Base-by-base conservation (phyloP, 1,284 basidiomycete species). In the Pseudomicrostroma phylloplanum region DNA sequence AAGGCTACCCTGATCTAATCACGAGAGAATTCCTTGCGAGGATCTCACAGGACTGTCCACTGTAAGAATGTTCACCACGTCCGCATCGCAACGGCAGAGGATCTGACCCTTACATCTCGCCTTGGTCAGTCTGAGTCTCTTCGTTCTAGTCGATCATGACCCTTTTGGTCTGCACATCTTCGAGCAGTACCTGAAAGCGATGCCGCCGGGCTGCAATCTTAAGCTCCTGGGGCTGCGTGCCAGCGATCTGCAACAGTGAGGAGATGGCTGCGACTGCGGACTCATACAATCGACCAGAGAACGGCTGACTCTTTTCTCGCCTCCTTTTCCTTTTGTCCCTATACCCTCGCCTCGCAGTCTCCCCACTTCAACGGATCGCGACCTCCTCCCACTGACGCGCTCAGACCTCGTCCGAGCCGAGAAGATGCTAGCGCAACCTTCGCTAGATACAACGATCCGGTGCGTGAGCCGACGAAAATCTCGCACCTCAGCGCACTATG, bases 1-100 rank as follows among this genome's bases (percentile, higher is more conserved):
- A 71, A 55, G 74, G 74, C 1, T 77, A 77, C 55, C 70, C 74
- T 0, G 74, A 77, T 55, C 41, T 56, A 1, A 68, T 68, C 1
- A 71, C 70, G 2, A 59, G 65, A 2, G 49, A 49, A 8, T 43
- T 75, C 15, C 55, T 73, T 1, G 15, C 23, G 6, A 46, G 62
- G 0, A 30, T 71, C 1, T 12, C 48, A 0, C 12, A 17, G n/a
- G 15, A 30, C 2, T 23, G 19, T 12, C 56, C 66, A 4, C 15
- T n/a, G 25, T 36, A 62, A 54, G 55, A 39, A 54, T 4, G 46
- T 23, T 7, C 12, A n/a, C 4, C 4, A 48, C 4, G n/a, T 23
- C 46, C 12, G 23, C 51, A 15, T 23, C 51, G 51, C 51, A 25
- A 3, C 6, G 21, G 6, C 43, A 48, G 51, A 17, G 51, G 7